A percentile compares a stretch with the other conserved stretches of the same genome.
phyloP scores from a whole-genome alignment of 2,329 filamentous ascomycete genomes.

The Clarireedia monteithiana region DNA sequence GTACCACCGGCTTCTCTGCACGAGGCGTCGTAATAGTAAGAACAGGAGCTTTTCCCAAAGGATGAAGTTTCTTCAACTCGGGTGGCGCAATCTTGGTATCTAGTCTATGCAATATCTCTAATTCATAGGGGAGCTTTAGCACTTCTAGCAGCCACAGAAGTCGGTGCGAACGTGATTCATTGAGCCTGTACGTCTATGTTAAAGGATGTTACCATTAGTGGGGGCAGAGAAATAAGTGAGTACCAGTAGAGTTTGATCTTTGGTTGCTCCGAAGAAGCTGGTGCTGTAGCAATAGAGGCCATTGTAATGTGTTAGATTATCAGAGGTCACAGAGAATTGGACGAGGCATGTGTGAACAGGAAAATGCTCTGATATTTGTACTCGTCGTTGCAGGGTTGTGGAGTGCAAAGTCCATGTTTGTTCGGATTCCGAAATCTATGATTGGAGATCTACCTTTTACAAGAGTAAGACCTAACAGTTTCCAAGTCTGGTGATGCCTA shows the following conservation, averaged over 20 bases:
- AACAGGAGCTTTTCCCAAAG: conserved; percentile 80
- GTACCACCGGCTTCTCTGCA: conserved; percentile 43
- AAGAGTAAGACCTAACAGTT: too few species aligned
- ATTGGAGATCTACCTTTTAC: too few species aligned
- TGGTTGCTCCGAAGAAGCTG: conserved; percentile 24
- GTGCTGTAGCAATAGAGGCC: not conserved
- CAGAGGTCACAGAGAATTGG: not conserved
- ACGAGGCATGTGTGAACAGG: not conserved
- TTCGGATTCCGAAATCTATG: too few species aligned
- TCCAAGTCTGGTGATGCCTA: too few species aligned
- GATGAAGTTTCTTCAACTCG: conserved; percentile 70
- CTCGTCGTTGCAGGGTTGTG: too few species aligned
- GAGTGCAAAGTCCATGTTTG: too few species aligned
- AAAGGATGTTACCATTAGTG: not conserved
- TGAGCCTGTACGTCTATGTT: conserved; percentile 22
- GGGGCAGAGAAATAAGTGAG: not conserved
- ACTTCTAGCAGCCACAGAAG: conserved; percentile 66
- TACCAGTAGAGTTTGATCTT: conserved; percentile 52
- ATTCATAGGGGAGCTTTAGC: conserved; percentile 65
- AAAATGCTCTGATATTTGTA: not conserved
- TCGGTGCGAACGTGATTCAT: conserved; percentile 44
- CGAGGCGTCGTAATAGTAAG: conserved; percentile 51
- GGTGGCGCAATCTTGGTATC: conserved; percentile 57
- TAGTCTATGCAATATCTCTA: conserved; percentile 70
- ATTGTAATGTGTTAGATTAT: not conserved